Base-by-base conservation (phyloP, 73 alveolate genomes). In the Paramecium sexaurelia region DNA sequence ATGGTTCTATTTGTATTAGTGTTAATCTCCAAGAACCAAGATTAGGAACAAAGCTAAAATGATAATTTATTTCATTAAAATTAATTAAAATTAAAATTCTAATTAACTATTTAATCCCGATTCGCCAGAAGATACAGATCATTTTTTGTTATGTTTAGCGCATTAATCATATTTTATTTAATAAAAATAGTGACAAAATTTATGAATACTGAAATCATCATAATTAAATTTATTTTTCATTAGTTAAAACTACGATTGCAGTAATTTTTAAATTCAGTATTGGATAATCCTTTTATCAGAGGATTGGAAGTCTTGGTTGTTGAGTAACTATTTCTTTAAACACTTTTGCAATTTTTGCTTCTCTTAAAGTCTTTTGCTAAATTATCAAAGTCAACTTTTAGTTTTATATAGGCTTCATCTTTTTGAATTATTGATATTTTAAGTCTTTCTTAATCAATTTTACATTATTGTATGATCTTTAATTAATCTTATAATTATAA, bases 1-100 rank as follows among this genome's bases (percentile, higher is more conserved):
- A 22, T 11, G 47, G 0, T 61, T 15, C 7, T 15, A 22, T 26
- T 29, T 32, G 7, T 13, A 8, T 5, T 26, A 6, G 7, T 32
- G 83, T 29, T 24, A 61, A 32, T 61, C 83, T 15, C 83, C 83
- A 29, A 61, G 83, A 61, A 61, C 83, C 33, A 61, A 61, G 83
- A 61, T 61, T 61, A 61, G 83, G 41, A 61, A 20, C 26, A 61
- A 61, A 10, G 83, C 83, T 29, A 61, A 29, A 61, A 61, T 61
- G 47, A 61, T 11, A 32, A 61, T 61, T 61, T 61, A 61, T 61
- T 61, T 61, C 83, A 61, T 51, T 51, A 17, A 51, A 51, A 51
- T n/a, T 51, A 51, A 51, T 51, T 17, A n/a, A 51, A 51, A 51
- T 51, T 22, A 51, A 51, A 51, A 17, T n/a, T 51, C 10, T 45